Conservation (phyloP, 2,329 filamentous ascomycete species). For the Elsinoe arachidis region DNA sequence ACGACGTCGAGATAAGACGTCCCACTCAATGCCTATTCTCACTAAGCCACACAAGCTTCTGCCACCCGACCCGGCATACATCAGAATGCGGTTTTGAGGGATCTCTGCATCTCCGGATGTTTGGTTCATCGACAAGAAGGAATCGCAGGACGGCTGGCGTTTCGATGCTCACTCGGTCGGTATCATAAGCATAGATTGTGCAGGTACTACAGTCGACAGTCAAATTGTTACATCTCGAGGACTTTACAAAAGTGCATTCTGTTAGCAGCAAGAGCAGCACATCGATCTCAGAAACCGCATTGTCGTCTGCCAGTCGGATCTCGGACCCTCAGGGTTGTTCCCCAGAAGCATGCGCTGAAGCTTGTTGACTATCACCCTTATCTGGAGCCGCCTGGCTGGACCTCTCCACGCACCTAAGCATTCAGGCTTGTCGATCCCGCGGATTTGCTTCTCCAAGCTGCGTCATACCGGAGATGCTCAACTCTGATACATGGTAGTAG, state of each 20-base stretch:
- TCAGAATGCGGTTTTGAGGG: not conserved
- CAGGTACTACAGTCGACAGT: too few relatives aligned
- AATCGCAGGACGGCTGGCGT: not conserved
- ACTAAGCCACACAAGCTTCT: slow-evolving; percentile 7
- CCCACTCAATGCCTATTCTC: slow-evolving; percentile 2
- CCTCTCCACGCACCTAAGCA: not conserved
- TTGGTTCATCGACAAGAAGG: not conserved
- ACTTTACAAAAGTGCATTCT: too few relatives aligned
- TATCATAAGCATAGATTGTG: too few relatives aligned
- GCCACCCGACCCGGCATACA: not conserved
- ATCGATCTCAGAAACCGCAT: too few relatives aligned
- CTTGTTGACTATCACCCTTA: not conserved
- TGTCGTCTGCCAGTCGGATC: not conserved
- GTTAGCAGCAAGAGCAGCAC: too few relatives aligned
- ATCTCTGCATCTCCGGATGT: slow-evolving; percentile 3
- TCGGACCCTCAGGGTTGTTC: not conserved
- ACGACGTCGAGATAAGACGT: slow-evolving; percentile 2
- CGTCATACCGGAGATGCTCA: slow-evolving; percentile 7
- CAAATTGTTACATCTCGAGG: too few relatives aligned
- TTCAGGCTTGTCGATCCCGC: slow-evolving; percentile 7
- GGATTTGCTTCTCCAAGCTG: not conserved
- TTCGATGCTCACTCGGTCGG: not conserved
- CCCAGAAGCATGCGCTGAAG: not conserved
- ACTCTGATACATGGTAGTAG: not conserved
- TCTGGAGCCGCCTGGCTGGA: not conserved